These are phyloP conservation scores for Thalassiosira profunda DNA, from an alignment of 108 stramenopile species.

Conservation along the genomic window DNA sequence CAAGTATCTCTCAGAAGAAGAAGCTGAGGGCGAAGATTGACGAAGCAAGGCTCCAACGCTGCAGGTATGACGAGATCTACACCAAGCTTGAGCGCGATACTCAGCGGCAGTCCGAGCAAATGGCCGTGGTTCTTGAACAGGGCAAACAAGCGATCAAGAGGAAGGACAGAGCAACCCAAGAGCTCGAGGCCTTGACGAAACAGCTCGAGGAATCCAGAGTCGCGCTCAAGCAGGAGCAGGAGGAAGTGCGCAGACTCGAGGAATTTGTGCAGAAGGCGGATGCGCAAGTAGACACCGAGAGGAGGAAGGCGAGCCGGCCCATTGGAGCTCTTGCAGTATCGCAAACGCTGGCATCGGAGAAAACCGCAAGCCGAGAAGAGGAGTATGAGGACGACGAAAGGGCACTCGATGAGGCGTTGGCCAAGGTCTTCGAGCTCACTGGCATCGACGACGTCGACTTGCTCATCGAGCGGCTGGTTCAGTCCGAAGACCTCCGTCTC, in stretches of 20 bases:
- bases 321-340: too few species aligned
- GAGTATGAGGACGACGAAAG: constrained; percentile 5
- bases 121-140: background rate
- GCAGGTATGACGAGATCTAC: constrained; percentile 19
- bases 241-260: background rate
- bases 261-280: background rate
- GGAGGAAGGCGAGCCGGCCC: background rate
- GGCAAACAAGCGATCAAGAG: constrained; percentile 3
- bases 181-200: background rate
- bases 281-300: background rate
- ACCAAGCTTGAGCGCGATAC: constrained; percentile 6
- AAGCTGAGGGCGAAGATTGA: constrained; percentile 14
- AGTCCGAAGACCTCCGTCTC: background rate
- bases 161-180: constrained; percentile 6
- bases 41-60: constrained; percentile 10
- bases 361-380: background rate
- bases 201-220: background rate
- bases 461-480: constrained; percentile 1
- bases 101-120: background rate
- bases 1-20: constrained; percentile 7
- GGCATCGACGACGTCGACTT: constrained; percentile 9
- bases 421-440: background rate
- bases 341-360: background rate
- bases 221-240: background rate
- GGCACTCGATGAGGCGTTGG: constrained; percentile 7